Base-by-base conservation (phyloP, 1,139 yeast genomes). In the Yamadazyma pseudoaaseri region DNA sequence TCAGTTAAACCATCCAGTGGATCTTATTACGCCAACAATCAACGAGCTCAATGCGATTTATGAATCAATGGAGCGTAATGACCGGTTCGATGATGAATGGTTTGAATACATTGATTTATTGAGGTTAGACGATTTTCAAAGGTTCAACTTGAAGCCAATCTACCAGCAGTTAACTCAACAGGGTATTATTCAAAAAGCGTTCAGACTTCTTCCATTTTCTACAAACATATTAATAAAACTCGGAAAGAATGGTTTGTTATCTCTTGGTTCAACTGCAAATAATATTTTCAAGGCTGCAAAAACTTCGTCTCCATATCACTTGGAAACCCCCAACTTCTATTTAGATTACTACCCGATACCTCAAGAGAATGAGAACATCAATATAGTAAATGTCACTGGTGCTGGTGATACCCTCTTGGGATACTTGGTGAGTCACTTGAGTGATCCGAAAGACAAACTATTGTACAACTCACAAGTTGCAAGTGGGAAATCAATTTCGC, bases 371-470 rank as follows among this genome's bases (percentile, higher is more conserved):
- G 44, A 52, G 6, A 39, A 54, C 4, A 44, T 62, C 7, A 40
- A 48, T 0, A 65, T 77, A 4, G 54, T 55, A 4, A 78, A 74
- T 41, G 86, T 83, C 16, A 76, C 85, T 3, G 87, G 94, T 1
- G 84, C 89, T 0, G 87, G 87, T 3, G 94, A 86, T 53, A 73
- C 90, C 0, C 65, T 86, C 29, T 65, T 73, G 17, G 89, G 89
- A 1, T 71, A 61, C 34, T 42, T 79, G 29, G 47, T 56, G 6
- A 54, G 67, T 1, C 44, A 51, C 23, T 26, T 42, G 4, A 8
- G 5, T 9, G 10, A 26, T 16, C 26, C 30, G 14, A 54, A 55
- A 36, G 56, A 66, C 65, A 61, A 54, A 28, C 31, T 61, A 8
- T 48, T 80, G 4, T 51, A 65, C 39, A 60, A 62, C 29, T 76